A percentile compares a stretch with the other conserved stretches of the same genome.
phyloP scores from a whole-genome alignment of 2,329 filamentous ascomycete genomes.

The Microsporum ferrugineum region DNA sequence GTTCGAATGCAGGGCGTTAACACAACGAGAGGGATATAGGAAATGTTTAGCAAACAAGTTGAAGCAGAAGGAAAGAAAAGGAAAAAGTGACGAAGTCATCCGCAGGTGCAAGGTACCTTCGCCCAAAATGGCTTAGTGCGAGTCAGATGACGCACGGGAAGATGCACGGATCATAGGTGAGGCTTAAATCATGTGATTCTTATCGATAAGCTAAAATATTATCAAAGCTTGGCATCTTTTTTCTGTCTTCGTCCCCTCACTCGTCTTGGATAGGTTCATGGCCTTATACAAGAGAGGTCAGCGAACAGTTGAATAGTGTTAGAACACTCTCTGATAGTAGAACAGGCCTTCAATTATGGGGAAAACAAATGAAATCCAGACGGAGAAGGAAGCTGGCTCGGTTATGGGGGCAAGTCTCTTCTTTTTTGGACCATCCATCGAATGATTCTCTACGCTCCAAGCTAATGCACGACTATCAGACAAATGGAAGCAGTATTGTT shows the following conservation, averaged over 20 bases:
- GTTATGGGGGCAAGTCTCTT: conserved; percentile 41
- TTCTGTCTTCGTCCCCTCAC: neutral
- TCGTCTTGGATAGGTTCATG: neutral
- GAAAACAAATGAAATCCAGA: conserved; percentile 16
- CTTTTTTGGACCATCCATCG: neutral
- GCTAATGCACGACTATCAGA: conserved; percentile 38
- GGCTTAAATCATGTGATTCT: conserved; percentile 14
- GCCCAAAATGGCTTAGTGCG: conserved; percentile 4
- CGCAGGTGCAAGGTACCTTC: neutral
- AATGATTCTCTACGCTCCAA: neutral
- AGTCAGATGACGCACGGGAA: conserved; percentile 11
- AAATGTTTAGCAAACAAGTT: neutral
- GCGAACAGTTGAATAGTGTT: too few relatives aligned
- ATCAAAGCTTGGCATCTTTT: neutral
- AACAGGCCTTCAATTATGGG: neutral
- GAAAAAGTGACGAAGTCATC: conserved; percentile 1
- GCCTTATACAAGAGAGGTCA: too few relatives aligned
- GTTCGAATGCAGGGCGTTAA: neutral
- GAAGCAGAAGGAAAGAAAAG: too few relatives aligned
- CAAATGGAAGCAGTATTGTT: conserved; percentile 83
- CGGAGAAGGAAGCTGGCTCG: conserved; percentile 38
- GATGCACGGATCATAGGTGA: conserved; percentile 32
- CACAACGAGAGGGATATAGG: neutral
- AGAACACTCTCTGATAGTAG: neutral
- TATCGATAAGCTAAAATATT: conserved; percentile 1